Evolutionary conservation across 768 basidiomycete genomes (phyloP).

Genomic region (Aureoboletus auriporus): DNA sequence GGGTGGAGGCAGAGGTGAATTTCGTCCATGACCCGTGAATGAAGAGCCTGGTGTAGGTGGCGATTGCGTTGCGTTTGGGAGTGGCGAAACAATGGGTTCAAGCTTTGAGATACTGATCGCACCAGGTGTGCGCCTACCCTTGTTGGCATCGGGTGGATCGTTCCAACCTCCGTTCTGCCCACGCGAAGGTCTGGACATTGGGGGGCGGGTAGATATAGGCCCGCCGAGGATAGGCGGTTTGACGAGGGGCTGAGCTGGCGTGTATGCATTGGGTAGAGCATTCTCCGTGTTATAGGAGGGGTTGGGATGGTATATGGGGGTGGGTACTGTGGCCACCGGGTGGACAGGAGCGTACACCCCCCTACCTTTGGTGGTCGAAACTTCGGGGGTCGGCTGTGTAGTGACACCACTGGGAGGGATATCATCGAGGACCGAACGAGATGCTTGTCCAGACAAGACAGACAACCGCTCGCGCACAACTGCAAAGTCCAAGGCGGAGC

Average conservation of each 20-base stretch:
- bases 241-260: slow-evolving; percentile 26
- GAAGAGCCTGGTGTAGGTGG: slow-evolving; percentile 49
- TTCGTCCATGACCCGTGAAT: slow-evolving; percentile 39
- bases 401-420: slow-evolving; percentile 29
- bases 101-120: slow-evolving; percentile 49
- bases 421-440: slow-evolving; percentile 14
- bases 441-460: slow-evolving; percentile 31
- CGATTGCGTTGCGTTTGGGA: slow-evolving; percentile 63
- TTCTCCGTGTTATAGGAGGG: background rate
- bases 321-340: slow-evolving; percentile 24
- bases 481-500: slow-evolving; percentile 43
- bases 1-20: slow-evolving; percentile 35
- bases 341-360: slow-evolving; percentile 17
- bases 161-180: slow-evolving; percentile 86
- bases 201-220: slow-evolving; percentile 41
- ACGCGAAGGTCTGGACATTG: slow-evolving; percentile 50
- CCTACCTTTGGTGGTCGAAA: slow-evolving; percentile 18
- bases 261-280: slow-evolving; percentile 3
- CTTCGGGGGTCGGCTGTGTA: slow-evolving; percentile 16
- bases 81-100: slow-evolving; percentile 79
- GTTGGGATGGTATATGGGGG: slow-evolving; percentile 9
- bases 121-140: slow-evolving; percentile 49
- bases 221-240: slow-evolving; percentile 41
- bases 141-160: slow-evolving; percentile 60
- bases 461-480: slow-evolving; percentile 46